These are phyloP conservation scores for Lasiodiplodia hormozganensis DNA, from an alignment of 2,329 filamentous ascomycete genomes.

Conservation along the genomic window DNA sequence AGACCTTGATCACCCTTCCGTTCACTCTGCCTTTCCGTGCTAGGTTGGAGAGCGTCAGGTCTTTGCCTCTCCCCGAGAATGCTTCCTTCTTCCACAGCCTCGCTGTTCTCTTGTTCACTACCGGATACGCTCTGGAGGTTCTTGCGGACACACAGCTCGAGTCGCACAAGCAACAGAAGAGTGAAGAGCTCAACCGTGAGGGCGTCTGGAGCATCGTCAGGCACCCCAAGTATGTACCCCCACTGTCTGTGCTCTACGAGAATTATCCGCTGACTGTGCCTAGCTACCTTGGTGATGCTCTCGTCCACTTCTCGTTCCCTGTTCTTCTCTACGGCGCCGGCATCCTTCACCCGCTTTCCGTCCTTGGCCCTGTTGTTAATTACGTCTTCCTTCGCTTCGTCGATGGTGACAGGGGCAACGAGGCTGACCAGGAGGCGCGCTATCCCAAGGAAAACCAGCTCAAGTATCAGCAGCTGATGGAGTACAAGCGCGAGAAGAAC, in stretches of 20 bases:
- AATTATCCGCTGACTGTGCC: conserved; percentile 23
- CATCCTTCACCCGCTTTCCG: conserved; percentile 61
- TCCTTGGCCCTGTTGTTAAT: conserved; percentile 64
- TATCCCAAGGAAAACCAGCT: conserved; percentile 58
- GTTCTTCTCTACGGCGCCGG: conserved; percentile 63
- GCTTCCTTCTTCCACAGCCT: conserved; percentile 47
- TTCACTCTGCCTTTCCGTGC: conserved; percentile 64
- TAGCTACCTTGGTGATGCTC: conserved; percentile 67
- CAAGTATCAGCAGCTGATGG: conserved; percentile 61
- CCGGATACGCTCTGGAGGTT: conserved; percentile 63
- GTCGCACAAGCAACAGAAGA: conserved; percentile 52
- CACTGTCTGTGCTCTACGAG: neutral
- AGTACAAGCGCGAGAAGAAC: conserved; percentile 63
- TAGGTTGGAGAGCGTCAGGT: conserved; percentile 26
- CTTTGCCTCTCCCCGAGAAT: conserved; percentile 36
- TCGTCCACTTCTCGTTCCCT: conserved; percentile 66
- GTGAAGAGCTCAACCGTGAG: conserved; percentile 56
- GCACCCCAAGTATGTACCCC: conserved; percentile 63
- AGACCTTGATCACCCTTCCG: conserved; percentile 64
- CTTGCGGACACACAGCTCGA: conserved; percentile 65
- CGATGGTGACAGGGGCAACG: conserved; percentile 64
- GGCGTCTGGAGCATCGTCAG: conserved; percentile 68
- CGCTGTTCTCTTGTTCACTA: conserved; percentile 62
- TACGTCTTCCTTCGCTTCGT: conserved; percentile 65
- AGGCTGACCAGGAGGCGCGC: conserved; percentile 59